Percentiles rank a stretch among this genome's conserved stretches.
Conservation (phyloP, 2,329 filamentous ascomycete species). For the Fusarium sp. region DNA sequence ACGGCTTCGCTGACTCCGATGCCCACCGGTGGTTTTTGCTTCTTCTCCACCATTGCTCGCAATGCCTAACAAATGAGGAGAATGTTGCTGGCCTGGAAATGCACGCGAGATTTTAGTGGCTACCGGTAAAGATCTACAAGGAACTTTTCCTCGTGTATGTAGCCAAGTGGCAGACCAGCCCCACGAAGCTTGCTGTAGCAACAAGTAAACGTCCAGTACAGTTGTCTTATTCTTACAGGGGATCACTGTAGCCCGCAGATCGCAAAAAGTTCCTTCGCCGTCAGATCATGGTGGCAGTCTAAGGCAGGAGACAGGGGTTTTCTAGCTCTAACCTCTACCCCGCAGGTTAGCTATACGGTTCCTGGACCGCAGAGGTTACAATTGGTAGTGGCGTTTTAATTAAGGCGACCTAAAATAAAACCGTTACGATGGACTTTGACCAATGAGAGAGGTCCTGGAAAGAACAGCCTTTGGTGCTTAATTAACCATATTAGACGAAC, state of each 20-base stretch:
- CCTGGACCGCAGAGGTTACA: conserved; percentile 18
- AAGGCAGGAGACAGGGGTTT: conserved; percentile 2
- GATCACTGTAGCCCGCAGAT: conserved; percentile 6
- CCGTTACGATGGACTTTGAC: not conserved
- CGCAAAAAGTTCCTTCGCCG: conserved; percentile 8
- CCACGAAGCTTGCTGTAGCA: conserved; percentile 16
- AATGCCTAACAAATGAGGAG: not conserved
- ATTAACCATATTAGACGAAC: conserved; percentile 11
- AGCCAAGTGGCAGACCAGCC: conserved; percentile 15
- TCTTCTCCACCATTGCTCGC: conserved; percentile 1
- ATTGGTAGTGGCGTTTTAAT: conserved; percentile 12
- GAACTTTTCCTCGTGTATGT: conserved; percentile 31
- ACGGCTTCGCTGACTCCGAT: not conserved
- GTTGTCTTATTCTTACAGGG: not conserved
- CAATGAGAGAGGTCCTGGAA: not conserved
- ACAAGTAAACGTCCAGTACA: not conserved
- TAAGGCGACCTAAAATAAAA: conserved; percentile 17
- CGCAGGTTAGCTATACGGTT: conserved; percentile 10
- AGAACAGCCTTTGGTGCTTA: not conserved
- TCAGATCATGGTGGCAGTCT: conserved; percentile 20
- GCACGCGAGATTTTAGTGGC: conserved; percentile 17
- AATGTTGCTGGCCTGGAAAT: not conserved
- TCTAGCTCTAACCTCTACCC: conserved; percentile 3
- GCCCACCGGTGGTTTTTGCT: not conserved
- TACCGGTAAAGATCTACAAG: conserved; percentile 14